Conservation (phyloP, 768 basidiomycete genomes). For the Leccinum aurantiacum region DNA sequence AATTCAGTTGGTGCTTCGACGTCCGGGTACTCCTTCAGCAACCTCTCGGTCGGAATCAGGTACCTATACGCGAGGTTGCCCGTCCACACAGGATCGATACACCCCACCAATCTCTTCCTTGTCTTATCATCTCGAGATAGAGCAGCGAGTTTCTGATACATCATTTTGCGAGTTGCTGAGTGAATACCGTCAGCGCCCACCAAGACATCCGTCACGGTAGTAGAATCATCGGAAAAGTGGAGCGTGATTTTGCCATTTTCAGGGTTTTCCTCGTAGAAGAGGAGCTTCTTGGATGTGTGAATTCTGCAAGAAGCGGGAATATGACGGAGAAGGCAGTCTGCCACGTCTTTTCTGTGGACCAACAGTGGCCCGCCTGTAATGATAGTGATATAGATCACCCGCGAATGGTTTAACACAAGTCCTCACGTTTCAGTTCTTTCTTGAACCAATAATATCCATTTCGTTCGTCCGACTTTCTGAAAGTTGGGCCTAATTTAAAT, state of each 20-base stretch:
- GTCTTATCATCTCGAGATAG: constrained; percentile 3
- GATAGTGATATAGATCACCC: background rate
- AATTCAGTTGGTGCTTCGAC: constrained; percentile 27
- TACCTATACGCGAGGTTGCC: constrained; percentile 39
- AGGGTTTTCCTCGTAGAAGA: constrained; percentile 28
- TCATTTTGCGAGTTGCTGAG: constrained; percentile 32
- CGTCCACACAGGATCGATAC: constrained; percentile 38
- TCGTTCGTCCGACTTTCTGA: constrained; percentile 36
- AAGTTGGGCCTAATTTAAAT: constrained; percentile 21
- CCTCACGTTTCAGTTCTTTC: constrained; percentile 25
- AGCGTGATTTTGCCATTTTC: constrained; percentile 28
- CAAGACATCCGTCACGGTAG: constrained; percentile 39
- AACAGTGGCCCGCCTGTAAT: constrained; percentile 28
- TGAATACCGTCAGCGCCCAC: constrained; percentile 46
- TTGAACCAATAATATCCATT: constrained; percentile 34
- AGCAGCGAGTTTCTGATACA: constrained; percentile 24
- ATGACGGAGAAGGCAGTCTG: constrained; percentile 33
- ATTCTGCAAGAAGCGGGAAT: constrained; percentile 29
- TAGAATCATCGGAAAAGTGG: constrained; percentile 38
- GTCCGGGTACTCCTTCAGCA: constrained; percentile 36
- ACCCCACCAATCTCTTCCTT: constrained; percentile 16
- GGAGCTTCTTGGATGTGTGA: constrained; percentile 38
- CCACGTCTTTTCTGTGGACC: constrained; percentile 41
- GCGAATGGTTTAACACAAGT: background rate
- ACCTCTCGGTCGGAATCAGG: constrained; percentile 30